These are phyloP conservation scores for Haematococcus lacustris DNA, from an alignment of 139 green algal genomes.

Conservation along the genomic window DNA sequence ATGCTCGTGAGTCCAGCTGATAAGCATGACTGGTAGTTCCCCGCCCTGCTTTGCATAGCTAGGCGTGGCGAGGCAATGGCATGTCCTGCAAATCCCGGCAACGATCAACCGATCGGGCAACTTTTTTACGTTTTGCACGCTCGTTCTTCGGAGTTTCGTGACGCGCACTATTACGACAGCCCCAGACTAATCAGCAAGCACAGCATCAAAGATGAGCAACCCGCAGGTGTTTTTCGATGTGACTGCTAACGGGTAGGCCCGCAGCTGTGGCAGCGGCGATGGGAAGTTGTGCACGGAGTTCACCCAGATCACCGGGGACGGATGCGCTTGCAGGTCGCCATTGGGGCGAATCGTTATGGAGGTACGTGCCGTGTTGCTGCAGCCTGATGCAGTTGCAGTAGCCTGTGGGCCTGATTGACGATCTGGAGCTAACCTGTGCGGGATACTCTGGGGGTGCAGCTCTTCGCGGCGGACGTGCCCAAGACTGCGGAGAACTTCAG, in stretches of 20 bases:
- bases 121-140: not conserved
- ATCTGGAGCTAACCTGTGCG: not conserved
- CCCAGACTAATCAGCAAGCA: not conserved
- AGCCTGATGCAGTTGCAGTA: not conserved
- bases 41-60: too few relatives aligned
- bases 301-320: not conserved
- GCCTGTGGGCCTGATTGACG: not conserved
- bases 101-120: not conserved
- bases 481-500: slow-evolving; percentile 92
- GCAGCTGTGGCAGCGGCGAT: not conserved
- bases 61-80: too few relatives aligned
- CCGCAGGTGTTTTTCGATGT: slow-evolving; percentile 11
- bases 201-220: slow-evolving; percentile 2
- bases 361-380: slow-evolving; percentile 19
- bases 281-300: not conserved
- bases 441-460: slow-evolving; percentile 11
- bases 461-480: slow-evolving; percentile 55
- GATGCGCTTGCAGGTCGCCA: slow-evolving; percentile 12
- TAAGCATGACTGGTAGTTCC: too few relatives aligned
- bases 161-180: not conserved
- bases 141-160: not conserved
- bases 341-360: slow-evolving; percentile 80
- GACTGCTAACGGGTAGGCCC: not conserved
- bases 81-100: not conserved
- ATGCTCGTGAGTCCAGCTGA: too few relatives aligned